Evolutionary conservation across 2,329 filamentous ascomycete genomes (phyloP).

Genomic region (Mollisiaceae sp.): DNA sequence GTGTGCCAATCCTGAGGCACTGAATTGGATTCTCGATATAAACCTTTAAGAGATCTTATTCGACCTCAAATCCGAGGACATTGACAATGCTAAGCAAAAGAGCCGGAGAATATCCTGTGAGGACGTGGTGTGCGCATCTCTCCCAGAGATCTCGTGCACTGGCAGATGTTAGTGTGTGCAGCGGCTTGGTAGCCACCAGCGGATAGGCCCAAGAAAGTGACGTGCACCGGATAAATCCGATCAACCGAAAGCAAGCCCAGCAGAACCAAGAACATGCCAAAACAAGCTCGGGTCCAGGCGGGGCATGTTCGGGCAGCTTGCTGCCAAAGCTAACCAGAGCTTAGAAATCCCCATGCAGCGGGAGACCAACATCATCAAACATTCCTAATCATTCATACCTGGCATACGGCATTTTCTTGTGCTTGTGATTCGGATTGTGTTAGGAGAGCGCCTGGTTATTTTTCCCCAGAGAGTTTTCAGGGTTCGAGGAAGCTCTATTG

Average conservation of each 20-base stretch:
- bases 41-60: no score
- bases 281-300: not conserved
- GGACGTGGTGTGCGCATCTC: not conserved
- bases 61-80: no score
- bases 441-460: not conserved
- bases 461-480: constrained; percentile 3
- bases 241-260: not conserved
- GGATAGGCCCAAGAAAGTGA: constrained; percentile 6
- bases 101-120: no score
- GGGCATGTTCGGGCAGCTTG: not conserved
- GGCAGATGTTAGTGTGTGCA: not conserved
- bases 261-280: not conserved
- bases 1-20: no score
- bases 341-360: constrained; percentile 23
- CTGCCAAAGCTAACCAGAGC: constrained; percentile 11
- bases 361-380: not conserved
- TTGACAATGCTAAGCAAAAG: no score
- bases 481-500: not conserved
- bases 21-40: no score
- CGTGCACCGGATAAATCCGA: constrained; percentile 23
- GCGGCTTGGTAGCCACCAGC: not conserved
- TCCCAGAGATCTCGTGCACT: not conserved
- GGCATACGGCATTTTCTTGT: not conserved
- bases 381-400: not conserved
- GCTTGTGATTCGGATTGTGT: constrained; percentile 5